Conservation (phyloP, 139 green algal species). For the Tetraselmis striata region DNA sequence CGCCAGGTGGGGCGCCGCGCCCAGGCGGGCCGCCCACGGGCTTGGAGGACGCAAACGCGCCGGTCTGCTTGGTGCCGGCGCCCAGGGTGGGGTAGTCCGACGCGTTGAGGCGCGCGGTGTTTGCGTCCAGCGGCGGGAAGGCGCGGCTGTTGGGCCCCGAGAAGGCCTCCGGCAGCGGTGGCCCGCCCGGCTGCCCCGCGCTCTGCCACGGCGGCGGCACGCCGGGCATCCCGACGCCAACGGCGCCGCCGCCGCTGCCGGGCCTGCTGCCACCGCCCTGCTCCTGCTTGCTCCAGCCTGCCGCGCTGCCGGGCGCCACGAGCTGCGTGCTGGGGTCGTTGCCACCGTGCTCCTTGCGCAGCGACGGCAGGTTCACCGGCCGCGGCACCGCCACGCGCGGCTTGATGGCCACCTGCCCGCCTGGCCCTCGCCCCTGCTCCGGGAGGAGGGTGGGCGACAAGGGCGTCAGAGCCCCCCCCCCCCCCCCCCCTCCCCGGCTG, state of each 20-base stretch:
- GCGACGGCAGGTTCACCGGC: slow-evolving; percentile 73
- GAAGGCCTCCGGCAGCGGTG: slow-evolving; percentile 14
- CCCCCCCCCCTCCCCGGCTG: no score
- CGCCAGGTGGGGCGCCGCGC: neutral
- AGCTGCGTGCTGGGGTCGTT: slow-evolving; percentile 66
- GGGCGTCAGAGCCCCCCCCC: no score
- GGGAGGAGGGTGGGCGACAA: no score
- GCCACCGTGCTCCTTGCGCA: slow-evolving; percentile 75
- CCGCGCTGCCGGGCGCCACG: slow-evolving; percentile 39
- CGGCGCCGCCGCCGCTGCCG: slow-evolving; percentile 13
- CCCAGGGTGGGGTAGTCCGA: slow-evolving; percentile 66
- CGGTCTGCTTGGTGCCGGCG: slow-evolving; percentile 23
- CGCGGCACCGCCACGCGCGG: slow-evolving; percentile 67
- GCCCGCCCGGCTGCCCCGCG: neutral
- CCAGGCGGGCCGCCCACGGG: no score
- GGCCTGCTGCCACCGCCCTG: slow-evolving; percentile 19
- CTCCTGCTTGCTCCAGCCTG: slow-evolving; percentile 46
- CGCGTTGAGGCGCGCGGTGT: slow-evolving; percentile 42
- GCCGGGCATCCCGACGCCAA: slow-evolving; percentile 12
- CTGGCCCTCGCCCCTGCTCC: neutral
- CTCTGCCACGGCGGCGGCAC: slow-evolving; percentile 18
- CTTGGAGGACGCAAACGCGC: neutral
- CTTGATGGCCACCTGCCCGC: slow-evolving; percentile 32
- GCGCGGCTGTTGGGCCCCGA: neutral
- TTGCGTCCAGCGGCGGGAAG: slow-evolving; percentile 23